Evolutionary conservation across 192 early-diverging fungal genomes (phyloP).

Genomic region (Piromyces finnis): DNA sequence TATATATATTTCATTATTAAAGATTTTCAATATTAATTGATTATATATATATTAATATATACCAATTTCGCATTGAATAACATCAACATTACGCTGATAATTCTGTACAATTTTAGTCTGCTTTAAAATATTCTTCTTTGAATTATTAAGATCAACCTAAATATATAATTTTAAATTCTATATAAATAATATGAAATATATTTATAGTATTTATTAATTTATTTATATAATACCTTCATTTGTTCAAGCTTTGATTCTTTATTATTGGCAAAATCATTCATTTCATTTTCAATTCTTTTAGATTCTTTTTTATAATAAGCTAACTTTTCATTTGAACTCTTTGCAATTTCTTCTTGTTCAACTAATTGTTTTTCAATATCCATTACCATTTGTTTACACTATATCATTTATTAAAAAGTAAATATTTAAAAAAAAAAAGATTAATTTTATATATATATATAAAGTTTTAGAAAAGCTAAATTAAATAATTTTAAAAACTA

Average conservation of each 20-base stretch:
- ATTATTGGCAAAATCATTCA: constrained; percentile 73
- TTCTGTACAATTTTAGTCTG: background rate
- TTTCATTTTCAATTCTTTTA: constrained; percentile 42
- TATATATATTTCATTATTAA: no score
- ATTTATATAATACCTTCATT: constrained; percentile 52
- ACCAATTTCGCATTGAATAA: background rate
- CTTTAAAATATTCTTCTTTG: background rate
- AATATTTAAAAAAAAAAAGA: no score
- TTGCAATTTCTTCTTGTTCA: background rate
- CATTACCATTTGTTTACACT: background rate
- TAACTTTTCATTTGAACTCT: background rate
- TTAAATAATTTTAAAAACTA: no score
- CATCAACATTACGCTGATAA: background rate
- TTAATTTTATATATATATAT: no score
- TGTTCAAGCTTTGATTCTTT: constrained; percentile 77
- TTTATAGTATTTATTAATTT: background rate
- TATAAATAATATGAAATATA: background rate
- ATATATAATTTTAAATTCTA: background rate
- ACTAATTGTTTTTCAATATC: background rate
- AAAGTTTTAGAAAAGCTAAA: no score
- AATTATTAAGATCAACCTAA: background rate
- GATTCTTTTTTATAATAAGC: background rate
- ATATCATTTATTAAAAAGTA: background rate
- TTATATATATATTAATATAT: background rate
- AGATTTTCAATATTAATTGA: no score